Percentiles rank a stretch among this genome's conserved stretches.
phyloP scores from a whole-genome alignment of 345 rosid species.

The Pistacia atlantica region DNA sequence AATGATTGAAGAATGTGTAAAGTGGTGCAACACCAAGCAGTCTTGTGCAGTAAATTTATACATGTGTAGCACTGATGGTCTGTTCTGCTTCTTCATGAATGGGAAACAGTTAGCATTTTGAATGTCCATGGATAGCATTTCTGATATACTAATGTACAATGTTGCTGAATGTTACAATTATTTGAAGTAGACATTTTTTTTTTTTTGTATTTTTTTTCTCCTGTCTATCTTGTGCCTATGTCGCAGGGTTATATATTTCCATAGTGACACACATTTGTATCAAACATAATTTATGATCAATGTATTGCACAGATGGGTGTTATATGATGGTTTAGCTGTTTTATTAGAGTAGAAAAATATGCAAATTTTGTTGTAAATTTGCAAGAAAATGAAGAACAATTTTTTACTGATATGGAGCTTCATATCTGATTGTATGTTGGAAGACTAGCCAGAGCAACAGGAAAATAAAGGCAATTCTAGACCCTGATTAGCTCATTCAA shows the following conservation, averaged over 20 bases:
- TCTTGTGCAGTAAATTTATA: neutral
- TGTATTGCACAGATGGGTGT: slow-evolving; percentile 18
- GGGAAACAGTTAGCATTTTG: slow-evolving; percentile 13
- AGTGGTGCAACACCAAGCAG: neutral
- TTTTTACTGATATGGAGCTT: no score
- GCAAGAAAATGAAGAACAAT: neutral
- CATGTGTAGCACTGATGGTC: neutral
- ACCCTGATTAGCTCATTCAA: neutral
- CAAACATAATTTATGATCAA: slow-evolving; percentile 6
- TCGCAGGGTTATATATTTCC: slow-evolving; percentile 6
- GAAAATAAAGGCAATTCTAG: no score
- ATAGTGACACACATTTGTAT: slow-evolving; percentile 12
- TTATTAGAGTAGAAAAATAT: neutral
- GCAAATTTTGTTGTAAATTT: neutral
- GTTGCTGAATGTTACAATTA: slow-evolving; percentile 14
- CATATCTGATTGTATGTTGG: neutral
- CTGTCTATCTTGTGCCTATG: neutral
- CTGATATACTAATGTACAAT: neutral
- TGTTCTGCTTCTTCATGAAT: slow-evolving; percentile 13
- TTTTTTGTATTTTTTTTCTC: neutral
- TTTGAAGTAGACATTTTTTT: neutral
- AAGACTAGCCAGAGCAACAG: no score
- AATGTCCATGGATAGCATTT: slow-evolving; percentile 16
- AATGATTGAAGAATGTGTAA: neutral
- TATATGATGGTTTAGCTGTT: slow-evolving; percentile 2